A percentile compares a stretch with the other conserved stretches of the same genome.
These are phyloP conservation scores for Vanderwaltozyma yarrowii DNA, from an alignment of 805 yeast genomes.

Conservation along the genomic window DNA sequence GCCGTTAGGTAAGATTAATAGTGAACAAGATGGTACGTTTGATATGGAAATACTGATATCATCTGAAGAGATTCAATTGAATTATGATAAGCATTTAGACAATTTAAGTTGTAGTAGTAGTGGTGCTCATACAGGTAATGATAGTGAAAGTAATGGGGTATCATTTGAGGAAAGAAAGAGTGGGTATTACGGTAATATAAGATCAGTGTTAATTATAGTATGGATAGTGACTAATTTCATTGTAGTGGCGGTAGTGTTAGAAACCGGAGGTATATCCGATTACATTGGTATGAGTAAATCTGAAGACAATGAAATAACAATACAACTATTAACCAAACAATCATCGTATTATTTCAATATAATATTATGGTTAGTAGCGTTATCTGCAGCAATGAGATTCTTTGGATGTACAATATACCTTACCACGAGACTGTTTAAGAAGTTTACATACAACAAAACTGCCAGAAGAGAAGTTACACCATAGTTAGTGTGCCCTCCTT, in stretches of 20 bases:
- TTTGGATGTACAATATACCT: constrained; percentile 55
- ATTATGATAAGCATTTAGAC: constrained; percentile 56
- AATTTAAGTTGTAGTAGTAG: constrained; percentile 35
- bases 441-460: not conserved
- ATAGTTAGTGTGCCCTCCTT: not conserved
- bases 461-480: not conserved
- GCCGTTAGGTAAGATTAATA: constrained; percentile 78
- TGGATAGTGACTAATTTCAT: constrained; percentile 87
- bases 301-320: constrained; percentile 1
- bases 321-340: constrained; percentile 26
- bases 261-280: constrained; percentile 66
- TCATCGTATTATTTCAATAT: constrained; percentile 67
- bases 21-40: constrained; percentile 52
- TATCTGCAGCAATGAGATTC: constrained; percentile 74
- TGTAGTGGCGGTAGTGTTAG: constrained; percentile 71
- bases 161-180: constrained; percentile 47
- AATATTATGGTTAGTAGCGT: constrained; percentile 88
- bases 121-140: constrained; percentile 30
- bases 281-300: constrained; percentile 17
- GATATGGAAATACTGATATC: constrained; percentile 69
- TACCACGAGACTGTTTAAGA: not conserved
- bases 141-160: constrained; percentile 25
- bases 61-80: constrained; percentile 61
- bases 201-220: constrained; percentile 77
- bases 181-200: constrained; percentile 79